These are phyloP conservation scores for Betula pendula DNA, from an alignment of 306 rosid species.

Conservation along the genomic window DNA sequence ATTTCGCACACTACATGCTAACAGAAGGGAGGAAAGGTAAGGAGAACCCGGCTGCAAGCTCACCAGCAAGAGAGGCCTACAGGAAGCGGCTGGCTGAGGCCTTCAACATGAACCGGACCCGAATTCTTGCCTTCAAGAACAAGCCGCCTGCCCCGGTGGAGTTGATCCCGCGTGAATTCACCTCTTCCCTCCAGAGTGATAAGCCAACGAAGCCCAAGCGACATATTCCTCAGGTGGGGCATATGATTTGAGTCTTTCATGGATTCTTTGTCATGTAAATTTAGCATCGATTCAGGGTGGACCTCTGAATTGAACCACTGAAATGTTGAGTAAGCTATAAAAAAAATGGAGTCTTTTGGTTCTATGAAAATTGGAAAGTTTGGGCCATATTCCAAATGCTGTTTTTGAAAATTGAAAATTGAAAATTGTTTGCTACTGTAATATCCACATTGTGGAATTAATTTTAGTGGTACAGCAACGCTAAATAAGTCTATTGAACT, in stretches of 20 bases:
- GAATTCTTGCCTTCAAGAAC: slow-evolving; percentile 87
- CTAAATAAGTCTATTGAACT: no score
- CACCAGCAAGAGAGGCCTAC: slow-evolving; percentile 65
- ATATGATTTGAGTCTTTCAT: no score
- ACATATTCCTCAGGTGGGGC: slow-evolving; percentile 67
- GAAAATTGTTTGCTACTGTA: no score
- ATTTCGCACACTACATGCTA: slow-evolving; percentile 50
- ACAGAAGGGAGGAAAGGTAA: slow-evolving; percentile 48
- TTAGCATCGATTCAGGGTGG: no score
- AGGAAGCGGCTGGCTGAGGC: slow-evolving; percentile 67
- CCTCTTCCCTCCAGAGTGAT: slow-evolving; percentile 38
- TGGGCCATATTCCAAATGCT: no score
- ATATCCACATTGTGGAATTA: no score
- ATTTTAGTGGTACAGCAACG: no score
- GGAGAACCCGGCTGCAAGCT: slow-evolving; percentile 55
- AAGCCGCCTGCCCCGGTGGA: slow-evolving; percentile 70
- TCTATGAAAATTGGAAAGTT: no score
- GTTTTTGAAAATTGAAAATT: no score
- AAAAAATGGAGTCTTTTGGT: no score
- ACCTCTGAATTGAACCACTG: neutral
- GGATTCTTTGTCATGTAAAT: no score
- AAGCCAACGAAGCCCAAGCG: slow-evolving; percentile 52
- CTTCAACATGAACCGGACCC: slow-evolving; percentile 63
- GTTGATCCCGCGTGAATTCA: slow-evolving; percentile 42
- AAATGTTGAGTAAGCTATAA: no score